Base-by-base conservation (phyloP, 2,329 filamentous ascomycete genomes). In the Madurella mycetomatis region DNA sequence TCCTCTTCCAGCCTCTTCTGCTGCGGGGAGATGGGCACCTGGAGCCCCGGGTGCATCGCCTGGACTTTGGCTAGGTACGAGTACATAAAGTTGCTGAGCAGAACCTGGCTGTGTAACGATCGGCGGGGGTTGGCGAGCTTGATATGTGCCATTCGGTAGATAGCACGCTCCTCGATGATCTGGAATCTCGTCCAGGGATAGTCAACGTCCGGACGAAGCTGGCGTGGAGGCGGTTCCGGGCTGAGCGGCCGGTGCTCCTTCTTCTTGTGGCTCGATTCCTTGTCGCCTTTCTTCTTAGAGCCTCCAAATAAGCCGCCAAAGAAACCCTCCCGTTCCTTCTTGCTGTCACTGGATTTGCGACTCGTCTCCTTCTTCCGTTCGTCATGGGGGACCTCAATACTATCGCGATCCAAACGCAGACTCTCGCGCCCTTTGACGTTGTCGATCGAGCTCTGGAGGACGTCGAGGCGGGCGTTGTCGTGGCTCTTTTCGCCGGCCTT, bases 61-160 rank as follows among this genome's bases (percentile, higher is more conserved):
- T 99, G 94, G 44, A 99, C 94, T 71, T 97, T 99, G 58, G 94
- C 94, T 60, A 99, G 81, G 70, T 99, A 99, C 54, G 91, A 94
- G 74, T 99, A 99, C 94, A 99, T 99, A 72, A 99, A 99, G 70
- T 99, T 99, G 73, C 92, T 96, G 62, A 99, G 81, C 55, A 99
- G 78, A 18, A 99, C 94, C 71, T 99, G 94, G 56, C 92, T 96
- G 67, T 95, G 87, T 49, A 99, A 75, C 41, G 92, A 88, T 53
- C 94, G 86, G 43, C 92, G 86, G 39, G 94, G 94, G 67, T 99
- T 97, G n/a, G 94, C 94, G 57, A 99, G 83, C 72, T 99, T 99
- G 73, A 97, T 95, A 69, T 99, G 94, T 16, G 94, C 94, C 90
- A 99, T 96, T 57, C 94, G 85, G 72, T 99, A 99, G 56, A 99